Evolutionary conservation across 1,284 basidiomycete genomes (phyloP), one percentile per base, ranked within the genome.

Genomic region (Filobasidium uniguttulatum): DNA sequence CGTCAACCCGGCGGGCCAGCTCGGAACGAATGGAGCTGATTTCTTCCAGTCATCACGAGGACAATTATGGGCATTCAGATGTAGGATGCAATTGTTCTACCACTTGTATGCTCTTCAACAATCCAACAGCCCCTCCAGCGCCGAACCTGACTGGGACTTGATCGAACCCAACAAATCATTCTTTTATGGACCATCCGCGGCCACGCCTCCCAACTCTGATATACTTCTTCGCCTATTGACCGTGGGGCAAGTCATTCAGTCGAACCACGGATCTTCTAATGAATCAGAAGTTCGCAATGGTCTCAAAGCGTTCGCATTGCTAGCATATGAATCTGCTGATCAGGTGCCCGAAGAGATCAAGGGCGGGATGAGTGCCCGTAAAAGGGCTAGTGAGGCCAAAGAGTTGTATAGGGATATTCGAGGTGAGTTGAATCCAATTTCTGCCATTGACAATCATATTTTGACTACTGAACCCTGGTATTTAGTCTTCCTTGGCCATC

Each of bases 311-410:
- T 40, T 30, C 33, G 37, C 12, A 2, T 22, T 57, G 29, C 17
- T 46, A 23, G 40, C 28, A 22, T 37, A 25, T 29, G 20, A 31
- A 17, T 17, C 44, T 14, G 22, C 7, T 19, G 20, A 3, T 14
- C 40, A 31, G 40, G 33, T n/a, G 10, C 36, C 23, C 14, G 19
- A 44, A 1, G 45, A 45, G 1, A 30, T 49, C 25, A 34, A 1
- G 4, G 4, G 34, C 28, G 56, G 55, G 20, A 26, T 57, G 14
- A 26, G 57, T 10, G 52, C 46, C 3, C 12, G 41, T 17, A 49
- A 47, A 47, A 48, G 52, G 45, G 19, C 26, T 23, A 36, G 48
- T 46, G 46, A 41, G 48, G 49, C 48, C 26, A 41, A 46, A 14
- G 44, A 35, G 7, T 12, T 49, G 19, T 34, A 51, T 23, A 28